Percentiles rank a stretch among this genome's conserved stretches.
Evolutionary conservation across 1,139 yeast species (phyloP).

Genomic region (Nakaseomyces delphensis): DNA sequence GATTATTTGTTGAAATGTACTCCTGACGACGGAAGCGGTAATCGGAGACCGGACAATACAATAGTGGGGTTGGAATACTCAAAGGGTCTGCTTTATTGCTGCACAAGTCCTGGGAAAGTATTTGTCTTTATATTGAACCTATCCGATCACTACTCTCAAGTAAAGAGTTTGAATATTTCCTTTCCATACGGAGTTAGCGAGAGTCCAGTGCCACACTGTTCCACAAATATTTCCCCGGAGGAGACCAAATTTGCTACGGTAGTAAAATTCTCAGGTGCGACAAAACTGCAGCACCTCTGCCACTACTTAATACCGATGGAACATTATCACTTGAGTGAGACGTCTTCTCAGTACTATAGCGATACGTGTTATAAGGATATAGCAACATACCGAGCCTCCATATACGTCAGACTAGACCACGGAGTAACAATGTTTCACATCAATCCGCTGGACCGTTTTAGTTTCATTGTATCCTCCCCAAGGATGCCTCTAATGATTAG

Average conservation of each 20-base stretch:
- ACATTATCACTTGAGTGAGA: constrained; percentile 9
- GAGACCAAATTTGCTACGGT: constrained; percentile 15
- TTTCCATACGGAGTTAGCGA: background rate
- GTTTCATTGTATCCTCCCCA: constrained; percentile 20
- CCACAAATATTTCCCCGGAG: constrained; percentile 10
- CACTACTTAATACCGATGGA: constrained; percentile 22
- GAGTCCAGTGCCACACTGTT: too few species aligned
- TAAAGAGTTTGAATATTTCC: constrained; percentile 10
- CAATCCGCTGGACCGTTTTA: constrained; percentile 25
- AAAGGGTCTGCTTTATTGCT: constrained; percentile 24
- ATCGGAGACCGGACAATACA: constrained; percentile 13
- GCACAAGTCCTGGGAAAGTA: constrained; percentile 21
- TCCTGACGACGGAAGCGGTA: constrained; percentile 14
- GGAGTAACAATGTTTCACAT: constrained; percentile 22
- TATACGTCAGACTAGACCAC: constrained; percentile 17
- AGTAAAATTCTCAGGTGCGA: constrained; percentile 16
- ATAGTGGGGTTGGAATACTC: constrained; percentile 22
- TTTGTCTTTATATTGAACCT: constrained; percentile 23
- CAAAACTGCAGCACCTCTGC: constrained; percentile 19
- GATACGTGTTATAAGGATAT: constrained; percentile 9
- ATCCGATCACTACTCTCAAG: constrained; percentile 21
- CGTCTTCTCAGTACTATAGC: background rate
- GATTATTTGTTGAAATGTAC: constrained; percentile 19
- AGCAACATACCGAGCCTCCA: constrained; percentile 19
- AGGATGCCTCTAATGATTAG: constrained; percentile 20